phyloP scores from a whole-genome alignment of 345 rosid genomes.

The Ricinus communis region DNA sequence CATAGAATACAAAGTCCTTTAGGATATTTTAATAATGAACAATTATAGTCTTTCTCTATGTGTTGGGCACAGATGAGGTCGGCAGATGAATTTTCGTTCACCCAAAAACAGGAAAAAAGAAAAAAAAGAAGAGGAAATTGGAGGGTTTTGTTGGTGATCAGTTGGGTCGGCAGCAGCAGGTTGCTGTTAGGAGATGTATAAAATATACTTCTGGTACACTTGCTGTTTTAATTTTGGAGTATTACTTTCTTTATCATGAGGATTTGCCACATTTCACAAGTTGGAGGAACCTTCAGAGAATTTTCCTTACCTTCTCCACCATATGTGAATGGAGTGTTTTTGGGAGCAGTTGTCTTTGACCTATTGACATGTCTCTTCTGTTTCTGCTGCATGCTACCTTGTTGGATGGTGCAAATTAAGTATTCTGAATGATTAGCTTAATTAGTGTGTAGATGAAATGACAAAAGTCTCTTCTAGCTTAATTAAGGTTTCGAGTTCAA shows the following conservation, averaged over 20 bases:
- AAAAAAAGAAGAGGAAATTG: not conserved
- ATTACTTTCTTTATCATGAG: not conserved
- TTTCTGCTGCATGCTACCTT: no score
- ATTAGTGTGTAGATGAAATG: no score
- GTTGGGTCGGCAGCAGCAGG: no score
- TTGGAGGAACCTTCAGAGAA: not conserved
- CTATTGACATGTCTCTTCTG: not conserved
- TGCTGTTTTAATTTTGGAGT: no score
- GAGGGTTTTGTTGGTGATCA: no score
- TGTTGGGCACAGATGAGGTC: not conserved
- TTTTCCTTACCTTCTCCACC: not conserved
- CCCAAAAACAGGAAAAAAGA: not conserved
- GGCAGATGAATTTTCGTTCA: not conserved
- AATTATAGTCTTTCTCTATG: not conserved
- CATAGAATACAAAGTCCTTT: not conserved
- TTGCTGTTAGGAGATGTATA: no score
- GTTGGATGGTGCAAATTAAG: no score
- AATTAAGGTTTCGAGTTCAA: no score
- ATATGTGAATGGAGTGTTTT: not conserved
- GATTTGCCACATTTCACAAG: not conserved
- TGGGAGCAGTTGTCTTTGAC: not conserved
- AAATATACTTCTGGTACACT: no score
- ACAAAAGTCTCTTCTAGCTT: no score
- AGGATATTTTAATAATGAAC: not conserved
- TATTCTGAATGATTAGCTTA: not conserved